phyloP scores from a whole-genome alignment of 1,139 yeast species.

The Pneumocystis wakefieldiae region DNA sequence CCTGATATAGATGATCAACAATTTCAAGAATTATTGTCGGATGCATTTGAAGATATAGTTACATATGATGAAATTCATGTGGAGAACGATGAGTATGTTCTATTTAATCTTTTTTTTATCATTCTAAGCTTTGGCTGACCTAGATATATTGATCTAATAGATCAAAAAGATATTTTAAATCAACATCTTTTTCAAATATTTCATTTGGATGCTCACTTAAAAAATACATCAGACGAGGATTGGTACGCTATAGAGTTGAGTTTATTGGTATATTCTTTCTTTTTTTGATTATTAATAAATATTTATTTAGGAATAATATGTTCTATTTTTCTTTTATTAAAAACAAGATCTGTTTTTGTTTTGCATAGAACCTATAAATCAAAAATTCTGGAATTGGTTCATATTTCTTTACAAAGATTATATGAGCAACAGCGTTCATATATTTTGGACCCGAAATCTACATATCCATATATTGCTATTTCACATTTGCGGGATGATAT shows the following conservation, averaged over 20 bases:
- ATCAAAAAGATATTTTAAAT: conserved; percentile 18
- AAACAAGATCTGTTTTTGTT: not conserved
- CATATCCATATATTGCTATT: conserved; percentile 18
- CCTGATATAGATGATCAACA: not conserved
- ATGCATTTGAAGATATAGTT: not conserved
- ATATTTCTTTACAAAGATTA: not conserved
- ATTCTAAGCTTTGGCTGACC: not conserved
- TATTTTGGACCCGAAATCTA: conserved; percentile 1
- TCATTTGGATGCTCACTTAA: conserved; percentile 22
- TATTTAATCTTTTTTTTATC: not conserved
- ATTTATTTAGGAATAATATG: not conserved
- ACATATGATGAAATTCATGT: not conserved
- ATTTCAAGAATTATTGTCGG: not conserved
- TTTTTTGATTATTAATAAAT: not conserved
- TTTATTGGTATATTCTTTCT: conserved; percentile 14
- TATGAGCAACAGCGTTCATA: not conserved
- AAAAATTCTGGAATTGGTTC: not conserved
- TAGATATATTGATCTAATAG: not conserved
- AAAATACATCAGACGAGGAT: conserved; percentile 18
- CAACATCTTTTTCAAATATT: conserved; percentile 25
- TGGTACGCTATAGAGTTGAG: conserved; percentile 22
- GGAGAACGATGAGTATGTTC: not conserved
- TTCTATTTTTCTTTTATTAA: conserved; percentile 2
- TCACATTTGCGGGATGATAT: conserved; percentile 66
- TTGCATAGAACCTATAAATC: not conserved